These are phyloP conservation scores for Stagonosporopsis cucurbitacearum DNA, from an alignment of 2,329 filamentous ascomycete species.

Conservation along the genomic window DNA sequence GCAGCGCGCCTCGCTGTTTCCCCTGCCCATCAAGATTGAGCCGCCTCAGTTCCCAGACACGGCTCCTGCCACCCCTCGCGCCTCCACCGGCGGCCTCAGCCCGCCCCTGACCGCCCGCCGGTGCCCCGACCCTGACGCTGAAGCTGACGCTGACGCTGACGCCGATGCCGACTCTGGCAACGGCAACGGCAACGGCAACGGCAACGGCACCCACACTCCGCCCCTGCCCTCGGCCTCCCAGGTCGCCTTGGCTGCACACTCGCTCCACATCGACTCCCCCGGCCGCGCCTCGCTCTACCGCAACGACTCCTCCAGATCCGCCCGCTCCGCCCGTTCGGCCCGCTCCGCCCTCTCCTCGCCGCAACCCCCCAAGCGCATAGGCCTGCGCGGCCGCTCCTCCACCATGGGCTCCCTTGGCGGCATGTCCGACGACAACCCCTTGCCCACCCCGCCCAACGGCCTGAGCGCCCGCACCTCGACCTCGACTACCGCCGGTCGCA, in stretches of 20 bases:
- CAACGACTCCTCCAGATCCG: slow-evolving; percentile 60
- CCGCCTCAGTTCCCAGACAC: slow-evolving; percentile 54
- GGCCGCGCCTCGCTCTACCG: slow-evolving; percentile 58
- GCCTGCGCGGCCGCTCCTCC: slow-evolving; percentile 79
- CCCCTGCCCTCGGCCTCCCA: slow-evolving; percentile 59
- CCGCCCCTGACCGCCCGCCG: slow-evolving; percentile 46
- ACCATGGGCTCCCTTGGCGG: slow-evolving; percentile 85
- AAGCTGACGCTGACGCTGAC: too few relatives aligned
- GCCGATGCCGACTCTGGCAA: too few relatives aligned
- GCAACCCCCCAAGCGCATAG: slow-evolving; percentile 61
- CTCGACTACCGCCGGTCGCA: slow-evolving; percentile 82
- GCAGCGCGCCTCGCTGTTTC: slow-evolving; percentile 76
- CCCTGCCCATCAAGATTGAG: slow-evolving; percentile 77
- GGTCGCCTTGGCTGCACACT: slow-evolving; percentile 58
- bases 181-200: slow-evolving; percentile 37
- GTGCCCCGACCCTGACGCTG: slow-evolving; percentile 49
- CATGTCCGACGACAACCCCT: slow-evolving; percentile 72
- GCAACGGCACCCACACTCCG: slow-evolving; percentile 41
- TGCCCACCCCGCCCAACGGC: slow-evolving; percentile 59
- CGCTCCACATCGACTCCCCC: slow-evolving; percentile 55
- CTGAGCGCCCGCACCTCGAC: slow-evolving; percentile 72
- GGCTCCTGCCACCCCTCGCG: slow-evolving; percentile 55
- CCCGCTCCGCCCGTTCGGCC: slow-evolving; percentile 58
- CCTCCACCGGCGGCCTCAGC: slow-evolving; percentile 49
- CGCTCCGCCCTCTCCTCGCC: slow-evolving; percentile 68